phyloP scores from a whole-genome alignment of 2,329 filamentous ascomycete species.

The Hysterium pulicare region DNA sequence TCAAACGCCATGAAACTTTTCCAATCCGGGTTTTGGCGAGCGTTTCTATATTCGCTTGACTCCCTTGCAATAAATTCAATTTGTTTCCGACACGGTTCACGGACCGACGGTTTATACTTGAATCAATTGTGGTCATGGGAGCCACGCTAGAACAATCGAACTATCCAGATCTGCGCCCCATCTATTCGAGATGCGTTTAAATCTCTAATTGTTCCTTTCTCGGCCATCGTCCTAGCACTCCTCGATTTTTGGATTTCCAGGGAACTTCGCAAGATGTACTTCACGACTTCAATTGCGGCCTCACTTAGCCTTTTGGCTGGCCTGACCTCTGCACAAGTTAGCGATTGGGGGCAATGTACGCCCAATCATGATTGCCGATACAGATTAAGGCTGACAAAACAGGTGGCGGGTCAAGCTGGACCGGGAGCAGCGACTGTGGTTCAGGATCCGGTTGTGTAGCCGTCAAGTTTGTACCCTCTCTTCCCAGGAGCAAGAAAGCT shows the following conservation, averaged over 20 bases:
- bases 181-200: constrained; percentile 8
- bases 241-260: neutral
- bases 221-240: neutral
- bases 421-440: constrained; percentile 24
- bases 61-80: constrained; percentile 19
- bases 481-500: neutral
- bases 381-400: constrained; percentile 4
- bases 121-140: constrained; percentile 12
- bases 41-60: constrained; percentile 9
- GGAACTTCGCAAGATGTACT: constrained; percentile 18
- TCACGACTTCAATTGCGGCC: constrained; percentile 9
- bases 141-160: constrained; percentile 7
- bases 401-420: constrained; percentile 29
- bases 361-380: neutral
- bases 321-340: constrained; percentile 21
- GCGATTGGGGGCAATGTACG: constrained; percentile 35
- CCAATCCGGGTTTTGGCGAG: no score
- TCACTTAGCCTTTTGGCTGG: constrained; percentile 21
- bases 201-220: neutral
- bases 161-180: constrained; percentile 2
- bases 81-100: constrained; percentile 20
- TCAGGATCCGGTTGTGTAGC: constrained; percentile 26
- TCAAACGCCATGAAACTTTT: no score
- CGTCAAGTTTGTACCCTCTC: constrained; percentile 21
- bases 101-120: constrained; percentile 27